These are phyloP conservation scores for Striga asiatica DNA, from an alignment of 257 asterid genomes.

Conservation along the genomic window DNA sequence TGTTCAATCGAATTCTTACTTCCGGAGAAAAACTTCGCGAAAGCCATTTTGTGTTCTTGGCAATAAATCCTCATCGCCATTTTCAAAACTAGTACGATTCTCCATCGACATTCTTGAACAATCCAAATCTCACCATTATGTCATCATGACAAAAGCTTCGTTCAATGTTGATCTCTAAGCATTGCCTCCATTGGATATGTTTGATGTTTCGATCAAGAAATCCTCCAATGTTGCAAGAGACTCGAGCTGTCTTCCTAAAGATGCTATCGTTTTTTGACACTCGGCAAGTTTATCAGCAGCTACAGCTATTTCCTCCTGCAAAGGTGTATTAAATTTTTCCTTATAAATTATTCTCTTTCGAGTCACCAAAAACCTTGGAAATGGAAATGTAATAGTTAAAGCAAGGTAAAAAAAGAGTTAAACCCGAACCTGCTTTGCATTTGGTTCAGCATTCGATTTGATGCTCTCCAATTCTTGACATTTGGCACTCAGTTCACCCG, in stretches of 20 bases:
- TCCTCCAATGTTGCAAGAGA: slow-evolving; percentile 78
- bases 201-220: slow-evolving; percentile 66
- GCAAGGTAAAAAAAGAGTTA: neutral
- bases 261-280: slow-evolving; percentile 77
- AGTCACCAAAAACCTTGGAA: too few species aligned
- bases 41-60: slow-evolving; percentile 44
- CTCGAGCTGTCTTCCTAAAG: slow-evolving; percentile 67
- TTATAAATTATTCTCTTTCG: too few species aligned
- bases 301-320: slow-evolving; percentile 66
- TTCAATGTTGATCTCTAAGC: slow-evolving; percentile 19
- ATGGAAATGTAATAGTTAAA: too few species aligned
- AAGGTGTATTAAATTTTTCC: too few species aligned
- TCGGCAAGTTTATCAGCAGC: slow-evolving; percentile 84
- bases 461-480: slow-evolving; percentile 40
- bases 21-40: slow-evolving; percentile 42
- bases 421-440: slow-evolving; percentile 50
- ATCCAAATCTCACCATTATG: slow-evolving; percentile 20
- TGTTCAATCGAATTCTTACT: slow-evolving; percentile 37
- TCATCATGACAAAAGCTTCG: slow-evolving; percentile 22
- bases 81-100: slow-evolving; percentile 12
- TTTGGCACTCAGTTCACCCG: slow-evolving; percentile 19
- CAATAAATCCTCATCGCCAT: slow-evolving; percentile 36
- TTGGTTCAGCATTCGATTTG: slow-evolving; percentile 32
- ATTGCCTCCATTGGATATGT: slow-evolving; percentile 30
- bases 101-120: slow-evolving; percentile 20